phyloP scores from a whole-genome alignment of 305 asterid genomes.

The Fraxinus sp. region DNA sequence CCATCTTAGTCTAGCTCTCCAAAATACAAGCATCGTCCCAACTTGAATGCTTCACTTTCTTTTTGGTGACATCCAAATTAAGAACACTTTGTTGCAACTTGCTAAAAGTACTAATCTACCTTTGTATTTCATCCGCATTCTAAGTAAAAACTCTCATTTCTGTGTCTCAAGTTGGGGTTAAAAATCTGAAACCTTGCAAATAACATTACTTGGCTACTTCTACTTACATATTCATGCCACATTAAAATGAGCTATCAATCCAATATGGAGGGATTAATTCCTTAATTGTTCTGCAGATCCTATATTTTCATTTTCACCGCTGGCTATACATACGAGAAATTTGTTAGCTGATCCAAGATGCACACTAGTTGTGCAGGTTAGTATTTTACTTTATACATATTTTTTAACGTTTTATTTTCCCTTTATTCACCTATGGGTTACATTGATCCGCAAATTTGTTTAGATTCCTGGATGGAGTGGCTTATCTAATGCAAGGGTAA shows the following conservation, averaged over 20 bases:
- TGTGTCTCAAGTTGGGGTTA: background rate
- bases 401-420: background rate
- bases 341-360: conserved; percentile 89
- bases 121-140: background rate
- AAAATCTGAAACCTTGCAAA: background rate
- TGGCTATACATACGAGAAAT: conserved; percentile 98
- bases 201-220: background rate
- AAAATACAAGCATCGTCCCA: background rate
- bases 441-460: conserved; percentile 22
- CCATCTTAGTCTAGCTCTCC: background rate
- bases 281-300: conserved; percentile 58
- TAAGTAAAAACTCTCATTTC: background rate
- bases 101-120: background rate
- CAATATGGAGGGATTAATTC: background rate
- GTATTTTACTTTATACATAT: conserved; percentile 13
- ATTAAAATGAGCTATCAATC: background rate
- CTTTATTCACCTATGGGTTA: conserved; percentile 16
- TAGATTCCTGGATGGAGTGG: conserved; percentile 99
- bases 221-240: background rate
- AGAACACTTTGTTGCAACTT: background rate
- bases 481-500: conserved; percentile 94
- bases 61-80: background rate
- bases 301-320: conserved; percentile 82
- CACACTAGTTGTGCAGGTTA: conserved; percentile 90
- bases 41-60: background rate